Evolutionary conservation across 352 stramenopile genomes (phyloP).

Genomic region (Phytophthora foliorum): DNA sequence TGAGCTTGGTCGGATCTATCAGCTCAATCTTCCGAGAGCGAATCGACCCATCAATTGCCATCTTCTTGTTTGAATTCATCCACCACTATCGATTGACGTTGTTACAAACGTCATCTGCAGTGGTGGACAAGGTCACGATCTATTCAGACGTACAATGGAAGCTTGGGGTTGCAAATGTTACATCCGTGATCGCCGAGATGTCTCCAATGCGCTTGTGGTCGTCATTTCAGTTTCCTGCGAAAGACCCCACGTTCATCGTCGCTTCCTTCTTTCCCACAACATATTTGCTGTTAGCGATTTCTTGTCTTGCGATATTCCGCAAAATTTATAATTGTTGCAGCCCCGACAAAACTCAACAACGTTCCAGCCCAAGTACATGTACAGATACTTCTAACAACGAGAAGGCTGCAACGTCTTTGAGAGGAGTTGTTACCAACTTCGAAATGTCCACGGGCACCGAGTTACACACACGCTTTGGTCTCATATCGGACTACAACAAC

Average conservation of each 20-base stretch:
- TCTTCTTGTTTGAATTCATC: slow-evolving; percentile 41
- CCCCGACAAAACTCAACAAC: slow-evolving; percentile 17
- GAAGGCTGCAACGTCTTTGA: slow-evolving; percentile 5
- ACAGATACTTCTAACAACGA: slow-evolving; percentile 23
- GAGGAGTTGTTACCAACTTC: slow-evolving; percentile 36
- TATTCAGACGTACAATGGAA: slow-evolving; percentile 26
- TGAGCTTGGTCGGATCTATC: slow-evolving; percentile 37
- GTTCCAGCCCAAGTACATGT: slow-evolving; percentile 17
- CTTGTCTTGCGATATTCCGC: slow-evolving; percentile 11
- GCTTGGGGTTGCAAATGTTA: slow-evolving; percentile 17
- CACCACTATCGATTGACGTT: slow-evolving; percentile 24
- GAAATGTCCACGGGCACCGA: slow-evolving; percentile 38
- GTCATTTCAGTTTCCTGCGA: slow-evolving; percentile 30
- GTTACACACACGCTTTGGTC: slow-evolving; percentile 36
- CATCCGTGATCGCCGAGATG: slow-evolving; percentile 12
- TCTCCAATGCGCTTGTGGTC: slow-evolving; percentile 39
- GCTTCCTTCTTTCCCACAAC: slow-evolving; percentile 30
- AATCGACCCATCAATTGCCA: slow-evolving; percentile 38
- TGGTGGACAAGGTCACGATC: slow-evolving; percentile 13
- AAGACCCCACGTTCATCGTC: slow-evolving; percentile 29
- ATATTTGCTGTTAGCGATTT: slow-evolving; percentile 24
- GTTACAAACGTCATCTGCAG: slow-evolving; percentile 15
- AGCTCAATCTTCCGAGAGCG: slow-evolving; percentile 37
- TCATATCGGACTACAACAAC: slow-evolving; percentile 51
- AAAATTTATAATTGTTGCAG: slow-evolving; percentile 26